Base-by-base conservation (phyloP, 352 stramenopile genomes). In the Phytopythium aichiense region DNA sequence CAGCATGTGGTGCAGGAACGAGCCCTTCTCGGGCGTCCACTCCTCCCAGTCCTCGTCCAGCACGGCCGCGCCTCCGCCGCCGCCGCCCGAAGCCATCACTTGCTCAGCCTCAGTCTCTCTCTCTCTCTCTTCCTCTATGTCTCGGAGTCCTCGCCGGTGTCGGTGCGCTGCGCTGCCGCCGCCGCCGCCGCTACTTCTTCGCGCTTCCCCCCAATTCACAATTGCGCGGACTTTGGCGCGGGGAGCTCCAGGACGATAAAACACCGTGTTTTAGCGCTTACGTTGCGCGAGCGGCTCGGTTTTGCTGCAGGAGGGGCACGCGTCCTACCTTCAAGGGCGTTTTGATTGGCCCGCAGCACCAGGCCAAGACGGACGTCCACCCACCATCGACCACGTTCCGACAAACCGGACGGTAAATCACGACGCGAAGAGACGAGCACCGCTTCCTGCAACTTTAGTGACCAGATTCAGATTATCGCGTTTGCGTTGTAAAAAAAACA, bases 1-100 rank as follows among this genome's bases (percentile, higher is more conserved):
- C 20, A 98, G 65, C 76, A 97, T 98, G 77, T 99, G 97, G 65
- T 97, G 77, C 60, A 91, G 71, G 79, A 99, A 99, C 16, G 92
- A 97, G 15, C 91, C 87, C 62, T 94, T 95, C 66, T 95, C 84
- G 33, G 91, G 91, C 58, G 91, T 86, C 92, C 93, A 98, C 67
- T 98, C 93, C 61, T 98, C 93, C 88, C 88, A 97, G 72, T 97
- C 90, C 62, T 96, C 87, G 59, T 94, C 86, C 42, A 80, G n/a
- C 56, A 64, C 42, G 23, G 68, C 31, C 64, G 53, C 25, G 48
- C 48, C 18, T 1, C 25, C 25, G n/a, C n/a, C 37, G 53, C 45
- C 45, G n/a, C 22, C 45, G 45, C 45, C n/a, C 45, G 45, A 30
- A 18, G 22, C 45, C 45, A 51, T 51, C 45, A n/a, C 45, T 31